Conservation (phyloP, 2,329 filamentous ascomycete species). For the Colletotrichum godetiae region DNA sequence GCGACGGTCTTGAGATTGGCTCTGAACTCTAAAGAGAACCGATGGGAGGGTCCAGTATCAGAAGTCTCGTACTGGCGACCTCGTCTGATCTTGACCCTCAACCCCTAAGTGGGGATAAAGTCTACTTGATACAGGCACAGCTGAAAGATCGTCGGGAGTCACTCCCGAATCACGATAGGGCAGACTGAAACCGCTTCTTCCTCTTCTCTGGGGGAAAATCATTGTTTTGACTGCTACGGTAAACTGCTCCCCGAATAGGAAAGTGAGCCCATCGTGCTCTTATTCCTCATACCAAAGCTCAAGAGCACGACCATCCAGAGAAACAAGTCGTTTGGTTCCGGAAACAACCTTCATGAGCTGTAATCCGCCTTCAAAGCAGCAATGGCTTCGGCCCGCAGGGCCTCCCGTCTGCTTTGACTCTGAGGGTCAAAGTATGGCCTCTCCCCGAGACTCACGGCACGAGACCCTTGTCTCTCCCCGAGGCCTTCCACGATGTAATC, state of each 20-base stretch:
- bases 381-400: conserved; percentile 21
- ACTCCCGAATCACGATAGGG: not conserved
- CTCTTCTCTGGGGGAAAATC: not conserved
- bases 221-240: not conserved
- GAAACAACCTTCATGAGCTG: not conserved
- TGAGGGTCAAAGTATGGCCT: conserved; percentile 63
- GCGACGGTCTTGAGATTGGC: not conserved
- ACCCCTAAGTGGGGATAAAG: not conserved
- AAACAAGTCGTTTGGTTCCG: not conserved
- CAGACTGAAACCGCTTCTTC: not conserved
- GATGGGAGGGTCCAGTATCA: not conserved
- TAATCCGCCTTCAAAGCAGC: not conserved
- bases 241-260: not conserved
- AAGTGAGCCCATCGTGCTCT: not conserved
- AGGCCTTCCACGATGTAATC: conserved; percentile 58
- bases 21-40: not conserved
- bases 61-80: not conserved
- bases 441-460: conserved; percentile 65
- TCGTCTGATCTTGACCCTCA: not conserved
- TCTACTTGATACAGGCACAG: not conserved
- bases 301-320: not conserved
- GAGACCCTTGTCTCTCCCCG: conserved; percentile 60
- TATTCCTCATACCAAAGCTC: not conserved
- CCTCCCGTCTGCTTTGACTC: conserved; percentile 44
- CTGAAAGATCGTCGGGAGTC: not conserved